These are phyloP conservation scores for Funneliformis caledonium DNA, from an alignment of 371 early-diverging fungal genomes.

Conservation along the genomic window DNA sequence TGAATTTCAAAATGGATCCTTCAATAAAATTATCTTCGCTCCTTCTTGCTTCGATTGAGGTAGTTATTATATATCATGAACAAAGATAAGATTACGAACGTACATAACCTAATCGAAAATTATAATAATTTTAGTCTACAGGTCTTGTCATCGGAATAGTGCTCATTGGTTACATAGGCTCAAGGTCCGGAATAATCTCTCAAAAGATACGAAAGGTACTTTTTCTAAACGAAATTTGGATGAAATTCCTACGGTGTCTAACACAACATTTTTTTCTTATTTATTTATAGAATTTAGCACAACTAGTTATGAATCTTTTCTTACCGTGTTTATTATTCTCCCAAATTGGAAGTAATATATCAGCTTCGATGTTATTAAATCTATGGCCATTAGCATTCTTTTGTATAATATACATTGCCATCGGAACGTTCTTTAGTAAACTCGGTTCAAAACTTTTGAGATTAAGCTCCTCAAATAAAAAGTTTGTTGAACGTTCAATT, in stretches of 20 bases:
- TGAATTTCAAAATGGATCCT: no score
- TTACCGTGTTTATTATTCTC: conserved; percentile 54
- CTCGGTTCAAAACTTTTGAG: conserved; percentile 45
- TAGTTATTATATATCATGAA: no score
- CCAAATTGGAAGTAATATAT: conserved; percentile 51
- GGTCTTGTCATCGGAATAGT: neutral
- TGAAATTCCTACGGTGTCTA: no score
- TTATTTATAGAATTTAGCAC: conserved; percentile 41
- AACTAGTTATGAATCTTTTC: conserved; percentile 51
- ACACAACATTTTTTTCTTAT: neutral
- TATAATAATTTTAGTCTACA: no score
- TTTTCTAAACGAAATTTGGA: neutral
- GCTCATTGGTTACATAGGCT: neutral
- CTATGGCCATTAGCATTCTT: conserved; percentile 53
- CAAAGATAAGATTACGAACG: no score
- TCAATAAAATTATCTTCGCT: no score
- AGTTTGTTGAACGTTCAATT: conserved; percentile 46
- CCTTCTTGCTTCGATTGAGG: no score
- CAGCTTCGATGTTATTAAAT: conserved; percentile 45
- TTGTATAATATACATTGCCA: conserved; percentile 48
- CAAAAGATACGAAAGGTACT: conserved; percentile 2
- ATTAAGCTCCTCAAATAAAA: conserved; percentile 42
- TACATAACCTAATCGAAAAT: no score
- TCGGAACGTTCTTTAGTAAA: conserved; percentile 44
- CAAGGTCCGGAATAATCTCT: neutral